A percentile compares a stretch with the other conserved stretches of the same genome.
phyloP scores from a whole-genome alignment of 768 basidiomycete genomes.

The Pholiota microspora region DNA sequence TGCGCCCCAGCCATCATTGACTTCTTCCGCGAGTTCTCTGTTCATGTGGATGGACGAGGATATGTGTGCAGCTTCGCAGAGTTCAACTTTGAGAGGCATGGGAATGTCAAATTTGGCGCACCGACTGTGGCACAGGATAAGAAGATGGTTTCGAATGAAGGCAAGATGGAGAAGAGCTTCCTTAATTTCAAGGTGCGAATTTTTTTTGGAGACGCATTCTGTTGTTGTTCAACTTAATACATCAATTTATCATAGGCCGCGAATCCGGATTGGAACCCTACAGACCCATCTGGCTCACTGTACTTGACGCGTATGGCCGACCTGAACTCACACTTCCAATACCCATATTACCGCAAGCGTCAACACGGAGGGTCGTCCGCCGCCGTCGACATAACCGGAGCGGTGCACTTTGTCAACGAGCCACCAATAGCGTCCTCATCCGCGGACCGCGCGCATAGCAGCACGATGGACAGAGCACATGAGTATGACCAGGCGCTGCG shows the following conservation, averaged over 20 bases:
- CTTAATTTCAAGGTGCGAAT: constrained; percentile 78
- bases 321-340: constrained; percentile 48
- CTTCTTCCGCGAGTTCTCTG: constrained; percentile 97
- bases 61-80: constrained; percentile 98
- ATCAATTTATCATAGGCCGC: constrained; percentile 60
- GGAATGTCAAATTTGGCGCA: constrained; percentile 94
- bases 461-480: constrained; percentile 51
- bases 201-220: background rate
- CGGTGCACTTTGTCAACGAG: constrained; percentile 32
- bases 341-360: constrained; percentile 36
- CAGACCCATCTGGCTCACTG: constrained; percentile 86
- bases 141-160: constrained; percentile 82
- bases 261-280: constrained; percentile 94
- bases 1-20: constrained; percentile 93
- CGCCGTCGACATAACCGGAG: constrained; percentile 19
- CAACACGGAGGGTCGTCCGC: constrained; percentile 15
- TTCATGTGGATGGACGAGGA: constrained; percentile 94
- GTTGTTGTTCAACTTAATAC: background rate
- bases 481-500: constrained; percentile 75
- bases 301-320: constrained; percentile 86
- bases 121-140: constrained; percentile 66
- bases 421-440: constrained; percentile 19
- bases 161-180: constrained; percentile 99
- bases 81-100: constrained; percentile 95
- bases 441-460: constrained; percentile 22